phyloP scores from a whole-genome alignment of 495 filamentous ascomycete species.

The Neurospora sublineolata region DNA sequence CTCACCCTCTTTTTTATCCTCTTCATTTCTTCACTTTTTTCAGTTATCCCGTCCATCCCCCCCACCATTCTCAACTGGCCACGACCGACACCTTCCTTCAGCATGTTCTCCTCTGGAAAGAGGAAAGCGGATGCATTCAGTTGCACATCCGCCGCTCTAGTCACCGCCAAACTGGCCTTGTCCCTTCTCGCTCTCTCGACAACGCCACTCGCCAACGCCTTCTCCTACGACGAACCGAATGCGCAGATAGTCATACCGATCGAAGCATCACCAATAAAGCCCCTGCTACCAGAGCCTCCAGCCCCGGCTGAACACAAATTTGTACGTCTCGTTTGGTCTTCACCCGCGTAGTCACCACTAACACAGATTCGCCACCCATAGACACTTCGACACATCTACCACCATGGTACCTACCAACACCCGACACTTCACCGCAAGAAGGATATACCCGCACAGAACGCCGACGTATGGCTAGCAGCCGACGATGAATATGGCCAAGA shows the following conservation, averaged over 20 bases:
- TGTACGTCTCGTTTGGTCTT: slow-evolving; percentile 21
- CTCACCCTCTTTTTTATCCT: background rate
- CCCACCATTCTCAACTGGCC: background rate
- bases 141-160: slow-evolving; percentile 42
- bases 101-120: slow-evolving; percentile 29
- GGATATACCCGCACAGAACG: slow-evolving; percentile 52
- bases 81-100: background rate
- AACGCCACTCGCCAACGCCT: slow-evolving; percentile 17
- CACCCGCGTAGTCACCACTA: slow-evolving; percentile 5
- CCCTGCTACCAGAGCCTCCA: slow-evolving; percentile 30
- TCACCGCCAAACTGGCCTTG: slow-evolving; percentile 48
- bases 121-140: slow-evolving; percentile 20
- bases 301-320: slow-evolving; percentile 37
- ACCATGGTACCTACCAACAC: slow-evolving; percentile 67
- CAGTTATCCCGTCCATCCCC: background rate
- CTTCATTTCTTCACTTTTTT: background rate
- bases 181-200: slow-evolving; percentile 50
- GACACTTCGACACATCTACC: slow-evolving; percentile 81
- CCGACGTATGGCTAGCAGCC: slow-evolving; percentile 49
- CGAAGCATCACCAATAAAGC: slow-evolving; percentile 23
- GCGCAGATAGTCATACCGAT: slow-evolving; percentile 23
- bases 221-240: slow-evolving; percentile 2
- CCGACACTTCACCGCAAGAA: slow-evolving; percentile 62
- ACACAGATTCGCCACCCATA: slow-evolving; percentile 20
- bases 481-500: slow-evolving; percentile 48